Conservation (phyloP, 306 rosid species). For the Dalbergia oliveri region DNA sequence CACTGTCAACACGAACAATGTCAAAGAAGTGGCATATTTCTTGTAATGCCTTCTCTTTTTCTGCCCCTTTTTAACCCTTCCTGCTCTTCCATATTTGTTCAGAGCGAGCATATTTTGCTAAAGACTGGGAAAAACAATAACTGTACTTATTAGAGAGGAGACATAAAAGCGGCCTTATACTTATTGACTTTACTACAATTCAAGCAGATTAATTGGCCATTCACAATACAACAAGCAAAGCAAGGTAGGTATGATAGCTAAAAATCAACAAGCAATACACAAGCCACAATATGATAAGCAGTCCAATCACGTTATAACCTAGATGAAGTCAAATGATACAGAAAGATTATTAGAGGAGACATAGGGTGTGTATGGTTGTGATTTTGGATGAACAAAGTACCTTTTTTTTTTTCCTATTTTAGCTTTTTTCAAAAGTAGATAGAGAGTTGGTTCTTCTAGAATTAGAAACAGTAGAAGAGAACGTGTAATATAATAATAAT, state of each 20-base stretch:
- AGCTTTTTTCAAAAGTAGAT: no score
- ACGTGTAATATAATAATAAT: no score
- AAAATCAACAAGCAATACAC: background rate
- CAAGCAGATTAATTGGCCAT: background rate
- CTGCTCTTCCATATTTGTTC: slow-evolving; percentile 97
- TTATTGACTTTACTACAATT: slow-evolving; percentile 7
- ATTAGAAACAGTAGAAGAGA: no score
- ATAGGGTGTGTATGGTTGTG: background rate
- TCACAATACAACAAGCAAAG: background rate
- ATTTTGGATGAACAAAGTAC: no score
- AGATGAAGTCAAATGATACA: background rate
- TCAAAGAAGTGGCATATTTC: slow-evolving; percentile 84
- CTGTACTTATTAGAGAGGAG: no score
- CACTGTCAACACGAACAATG: slow-evolving; percentile 72
- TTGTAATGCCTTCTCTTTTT: slow-evolving; percentile 56
- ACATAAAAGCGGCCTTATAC: background rate
- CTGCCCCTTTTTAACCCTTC: slow-evolving; percentile 60
- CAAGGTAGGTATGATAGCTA: background rate
- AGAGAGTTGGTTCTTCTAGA: no score
- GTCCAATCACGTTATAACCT: background rate
- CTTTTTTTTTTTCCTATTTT: no score
- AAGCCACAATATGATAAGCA: background rate
- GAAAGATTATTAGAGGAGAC: background rate
- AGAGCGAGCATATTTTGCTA: slow-evolving; percentile 85
- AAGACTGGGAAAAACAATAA: slow-evolving; percentile 48